Evolutionary conservation across 495 filamentous ascomycete species (phyloP), one percentile per base, ranked within the genome.

Genomic region (Xylona heveae): DNA sequence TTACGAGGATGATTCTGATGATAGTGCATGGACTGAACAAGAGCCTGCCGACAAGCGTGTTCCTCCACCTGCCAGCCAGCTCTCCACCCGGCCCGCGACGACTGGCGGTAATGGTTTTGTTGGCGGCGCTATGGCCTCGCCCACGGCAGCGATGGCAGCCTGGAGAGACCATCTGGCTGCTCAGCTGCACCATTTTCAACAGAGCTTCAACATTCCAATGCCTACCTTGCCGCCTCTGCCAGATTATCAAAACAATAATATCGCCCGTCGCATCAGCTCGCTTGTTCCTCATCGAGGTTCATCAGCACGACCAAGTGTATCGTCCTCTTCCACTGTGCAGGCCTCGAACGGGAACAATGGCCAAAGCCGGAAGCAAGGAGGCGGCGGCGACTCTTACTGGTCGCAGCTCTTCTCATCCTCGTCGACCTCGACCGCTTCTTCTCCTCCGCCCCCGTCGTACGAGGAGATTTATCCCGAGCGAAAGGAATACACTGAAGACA

Each of bases 181-280:
- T 3, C 82, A 88, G 43, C 66, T 88, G 42, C 75, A 85, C 32
- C 72, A 82, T 23, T 61, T 83, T 38, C 81, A 85, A 41, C 71
- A 82, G 39, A 67, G 60, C 10, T 66, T 78, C 33, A 57, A 71
- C 16, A 57, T 37, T 14, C 33, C 71, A 40, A 58, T 67, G 45
- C 73, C 69, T 24, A 58, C 59, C 24, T 47, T 59, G 35, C 66
- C 55, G 31, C 64, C 53, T 12, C 42, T 82, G 35, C 68, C 73
- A 13, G 71, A 76, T 42, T 84, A 83, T 43, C 73, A 84, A 44
- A 63, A 48, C 13, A 49, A 47, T 37, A 66, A 66, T 24, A 68
- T 79, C 47, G 68, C 80, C 50, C 71, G 76, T 23, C 67, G 71
- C 24, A 72, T 90, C 34, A 74, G 67, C 31, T 71, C 75, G 19